phyloP scores from a whole-genome alignment of 352 stramenopile genomes.

The Pythium phragmitis region DNA sequence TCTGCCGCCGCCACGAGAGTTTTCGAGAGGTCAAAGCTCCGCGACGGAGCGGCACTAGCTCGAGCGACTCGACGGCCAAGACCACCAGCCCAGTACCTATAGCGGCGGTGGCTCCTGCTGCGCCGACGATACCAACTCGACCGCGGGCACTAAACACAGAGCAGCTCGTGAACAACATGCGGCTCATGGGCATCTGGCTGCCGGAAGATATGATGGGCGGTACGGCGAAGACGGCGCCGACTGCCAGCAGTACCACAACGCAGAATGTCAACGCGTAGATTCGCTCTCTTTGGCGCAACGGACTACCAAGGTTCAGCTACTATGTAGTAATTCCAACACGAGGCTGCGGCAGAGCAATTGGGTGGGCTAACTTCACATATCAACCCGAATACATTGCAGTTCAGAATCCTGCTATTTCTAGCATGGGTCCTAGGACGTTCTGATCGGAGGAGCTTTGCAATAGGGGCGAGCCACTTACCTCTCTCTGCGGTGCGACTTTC shows the following conservation, averaged over 20 bases:
- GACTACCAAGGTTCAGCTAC: neutral
- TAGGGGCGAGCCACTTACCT: no score
- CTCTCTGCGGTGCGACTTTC: no score
- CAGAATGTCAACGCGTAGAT: neutral
- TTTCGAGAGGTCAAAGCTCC: slow-evolving; percentile 1
- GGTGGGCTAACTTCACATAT: neutral
- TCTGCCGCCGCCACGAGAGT: slow-evolving; percentile 36
- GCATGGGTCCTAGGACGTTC: neutral
- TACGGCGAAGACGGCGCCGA: neutral
- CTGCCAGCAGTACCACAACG: neutral
- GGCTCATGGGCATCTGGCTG: slow-evolving; percentile 31
- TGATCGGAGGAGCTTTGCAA: neutral
- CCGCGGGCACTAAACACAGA: slow-evolving; percentile 11
- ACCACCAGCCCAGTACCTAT: neutral
- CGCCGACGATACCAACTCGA: neutral
- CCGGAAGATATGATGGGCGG: slow-evolving; percentile 11
- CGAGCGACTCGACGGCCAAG: neutral
- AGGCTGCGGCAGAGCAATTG: neutral
- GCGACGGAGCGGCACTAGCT: neutral
- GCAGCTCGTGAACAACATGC: slow-evolving; percentile 27
- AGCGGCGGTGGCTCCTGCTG: neutral
- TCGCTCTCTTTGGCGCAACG: neutral
- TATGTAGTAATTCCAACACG: neutral
- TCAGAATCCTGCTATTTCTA: slow-evolving; percentile 9
- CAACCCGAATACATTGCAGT: neutral